Percentiles rank a stretch among this genome's conserved stretches.
These are phyloP conservation scores for Sutorius eximius DNA, from an alignment of 1,284 basidiomycete genomes.

Conservation along the genomic window DNA sequence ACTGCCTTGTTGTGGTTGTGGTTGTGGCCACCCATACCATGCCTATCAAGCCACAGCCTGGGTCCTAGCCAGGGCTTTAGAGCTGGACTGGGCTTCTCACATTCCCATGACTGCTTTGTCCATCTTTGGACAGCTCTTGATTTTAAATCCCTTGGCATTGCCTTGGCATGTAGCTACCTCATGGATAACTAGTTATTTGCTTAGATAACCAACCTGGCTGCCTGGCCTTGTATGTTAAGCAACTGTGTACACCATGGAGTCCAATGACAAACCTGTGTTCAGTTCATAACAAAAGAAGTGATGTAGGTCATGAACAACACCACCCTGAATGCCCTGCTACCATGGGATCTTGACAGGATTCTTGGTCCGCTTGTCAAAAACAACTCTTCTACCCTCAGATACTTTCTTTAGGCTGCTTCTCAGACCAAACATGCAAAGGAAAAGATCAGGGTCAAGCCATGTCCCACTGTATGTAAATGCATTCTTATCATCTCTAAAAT, in stretches of 20 bases:
- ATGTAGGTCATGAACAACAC: not conserved
- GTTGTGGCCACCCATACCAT: too few relatives aligned
- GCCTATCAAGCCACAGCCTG: too few relatives aligned
- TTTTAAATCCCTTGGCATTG: not conserved
- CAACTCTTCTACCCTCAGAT: too few relatives aligned
- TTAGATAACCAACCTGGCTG: not conserved
- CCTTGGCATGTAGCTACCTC: too few relatives aligned
- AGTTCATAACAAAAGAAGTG: not conserved
- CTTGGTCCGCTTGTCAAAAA: too few relatives aligned
- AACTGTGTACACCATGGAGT: not conserved
- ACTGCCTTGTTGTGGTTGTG: too few relatives aligned
- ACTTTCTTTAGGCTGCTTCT: too few relatives aligned
- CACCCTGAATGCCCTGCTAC: too few relatives aligned
- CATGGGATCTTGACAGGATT: too few relatives aligned
- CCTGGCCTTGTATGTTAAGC: not conserved
- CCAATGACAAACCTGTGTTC: not conserved
- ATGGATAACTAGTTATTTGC: not conserved
- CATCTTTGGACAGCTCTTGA: not conserved
- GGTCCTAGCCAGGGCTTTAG: too few relatives aligned
- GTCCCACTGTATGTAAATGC: not conserved
- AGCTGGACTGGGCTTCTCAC: too few relatives aligned
- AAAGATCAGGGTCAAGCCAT: not conserved
- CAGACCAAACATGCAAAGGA: not conserved
- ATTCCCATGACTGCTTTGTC: not conserved
- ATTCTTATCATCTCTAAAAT: too few relatives aligned